A percentile compares a stretch with the other conserved stretches of the same genome.
Conservation (phyloP, 148 eudicot species). For the Polygonum aviculare region DNA sequence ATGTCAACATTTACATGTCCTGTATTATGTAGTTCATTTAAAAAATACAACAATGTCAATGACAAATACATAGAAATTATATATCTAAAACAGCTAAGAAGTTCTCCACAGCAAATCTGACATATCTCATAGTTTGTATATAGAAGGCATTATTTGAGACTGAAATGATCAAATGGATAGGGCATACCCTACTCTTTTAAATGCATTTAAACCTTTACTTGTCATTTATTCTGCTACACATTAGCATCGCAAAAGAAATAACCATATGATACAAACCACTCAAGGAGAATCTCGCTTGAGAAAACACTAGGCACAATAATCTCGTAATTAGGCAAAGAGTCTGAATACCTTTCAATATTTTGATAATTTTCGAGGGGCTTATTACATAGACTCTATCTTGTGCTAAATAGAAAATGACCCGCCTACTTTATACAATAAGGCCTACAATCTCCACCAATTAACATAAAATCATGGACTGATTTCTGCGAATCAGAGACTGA, state of each 20-base stretch:
- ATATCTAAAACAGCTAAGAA: neutral
- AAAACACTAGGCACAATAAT: too few relatives aligned
- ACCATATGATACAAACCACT: neutral
- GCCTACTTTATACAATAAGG: too few relatives aligned
- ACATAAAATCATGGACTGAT: too few relatives aligned
- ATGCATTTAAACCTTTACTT: neutral
- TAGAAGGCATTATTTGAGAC: neutral
- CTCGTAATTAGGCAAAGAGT: too few relatives aligned
- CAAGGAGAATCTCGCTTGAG: too few relatives aligned
- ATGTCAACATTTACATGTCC: neutral
- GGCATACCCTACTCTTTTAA: neutral
- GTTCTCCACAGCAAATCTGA: neutral
- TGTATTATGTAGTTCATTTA: neutral
- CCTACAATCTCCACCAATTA: too few relatives aligned
- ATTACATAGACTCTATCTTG: too few relatives aligned
- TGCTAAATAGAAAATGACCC: too few relatives aligned
- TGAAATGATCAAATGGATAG: too few relatives aligned
- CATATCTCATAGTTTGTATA: neutral
- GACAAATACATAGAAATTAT: neutral
- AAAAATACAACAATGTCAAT: neutral
- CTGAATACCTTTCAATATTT: too few relatives aligned
- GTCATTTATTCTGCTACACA: neutral
- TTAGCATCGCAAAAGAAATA: neutral
- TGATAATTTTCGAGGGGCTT: too few relatives aligned
- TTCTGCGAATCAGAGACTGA: too few relatives aligned